These are phyloP conservation scores for Phytophthora meadii DNA, from an alignment of 352 stramenopile genomes.

Conservation along the genomic window DNA sequence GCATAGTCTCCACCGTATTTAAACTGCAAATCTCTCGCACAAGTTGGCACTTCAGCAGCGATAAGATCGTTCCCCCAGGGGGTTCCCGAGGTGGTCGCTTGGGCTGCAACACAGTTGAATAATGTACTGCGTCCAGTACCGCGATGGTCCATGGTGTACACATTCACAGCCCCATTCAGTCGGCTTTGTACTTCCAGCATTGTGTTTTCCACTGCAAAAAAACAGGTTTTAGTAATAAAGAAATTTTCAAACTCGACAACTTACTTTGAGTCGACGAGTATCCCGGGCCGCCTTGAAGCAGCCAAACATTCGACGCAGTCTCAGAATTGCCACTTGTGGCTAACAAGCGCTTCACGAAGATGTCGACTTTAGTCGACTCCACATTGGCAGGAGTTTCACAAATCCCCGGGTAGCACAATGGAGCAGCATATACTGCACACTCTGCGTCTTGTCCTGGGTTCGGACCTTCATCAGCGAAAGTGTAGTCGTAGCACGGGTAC, in stretches of 20 bases:
- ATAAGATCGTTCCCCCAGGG: conserved; percentile 22
- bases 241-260: background rate
- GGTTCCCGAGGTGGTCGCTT: conserved; percentile 35
- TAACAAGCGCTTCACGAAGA: conserved; percentile 16
- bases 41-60: conserved; percentile 33
- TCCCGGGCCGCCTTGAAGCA: conserved; percentile 49
- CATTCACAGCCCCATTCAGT: conserved; percentile 40
- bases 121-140: conserved; percentile 44
- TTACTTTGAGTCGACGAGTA: conserved; percentile 42
- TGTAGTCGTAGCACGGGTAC: conserved; percentile 33
- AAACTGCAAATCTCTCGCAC: conserved; percentile 37
- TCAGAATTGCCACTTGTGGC: conserved; percentile 5
- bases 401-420: conserved; percentile 46
- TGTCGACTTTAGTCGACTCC: conserved; percentile 15
- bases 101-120: conserved; percentile 39
- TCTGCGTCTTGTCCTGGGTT: conserved; percentile 19
- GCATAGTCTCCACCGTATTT: conserved; percentile 37
- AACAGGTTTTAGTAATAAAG: background rate
- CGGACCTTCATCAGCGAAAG: conserved; percentile 16
- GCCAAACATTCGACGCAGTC: conserved; percentile 41
- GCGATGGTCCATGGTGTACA: conserved; percentile 61
- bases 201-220: conserved; percentile 39
- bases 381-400: conserved; percentile 22
- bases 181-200: conserved; percentile 41
- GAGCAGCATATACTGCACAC: conserved; percentile 44